Base-by-base conservation (phyloP, 2,329 filamentous ascomycete species). In the Coleophoma eucalyptorum region DNA sequence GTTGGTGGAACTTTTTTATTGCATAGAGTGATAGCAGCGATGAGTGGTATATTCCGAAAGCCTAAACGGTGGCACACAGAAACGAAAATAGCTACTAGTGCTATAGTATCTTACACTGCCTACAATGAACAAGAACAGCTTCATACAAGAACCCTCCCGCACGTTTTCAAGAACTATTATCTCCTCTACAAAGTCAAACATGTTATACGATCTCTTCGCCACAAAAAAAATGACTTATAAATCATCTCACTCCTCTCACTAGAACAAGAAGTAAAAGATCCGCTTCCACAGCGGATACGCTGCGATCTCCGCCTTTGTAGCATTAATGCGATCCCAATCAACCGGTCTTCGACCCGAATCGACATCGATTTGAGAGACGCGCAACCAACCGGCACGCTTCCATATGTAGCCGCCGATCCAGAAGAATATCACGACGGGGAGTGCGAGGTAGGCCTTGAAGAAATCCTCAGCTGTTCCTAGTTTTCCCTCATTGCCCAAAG, bases 341-440 rank as follows among this genome's bases (percentile, higher is more conserved):
- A 86, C 74, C 66, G 81, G 77, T 52, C 84, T 76, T 37, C 84
- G 78, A 54, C 84, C 84, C 26, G 75, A 77, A 62, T 89, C 84
- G 49, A 89, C 76, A 58, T 89, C 84, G 51, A 89, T 87, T 57
- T 87, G 69, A 26, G 73, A 68, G 2, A 80, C 65, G 20, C 65
- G 74, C 49, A 84, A 71, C 80, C 81, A 87, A 16, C 78, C 77
- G 20, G 72, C 66, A 40, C 80, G 72, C 75, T 89, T 89, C 84
- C 84, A 88, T 55, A 80, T 13, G 63, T 78, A 87, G 6, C 84
- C 81, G 43, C 64, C 62, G 42, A 71, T 44, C 75, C 78, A 83
- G 66, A 84, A 83, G 53, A 69, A 47, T 5, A 80, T 55, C 38
- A 81, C 74, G 43, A 81, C 72, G 16, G 77, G 77, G 1, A 79